Evolutionary conservation across 257 asterid species (phyloP), one percentile per base, ranked within the genome.

Genomic region (Jacaranda copaia): DNA sequence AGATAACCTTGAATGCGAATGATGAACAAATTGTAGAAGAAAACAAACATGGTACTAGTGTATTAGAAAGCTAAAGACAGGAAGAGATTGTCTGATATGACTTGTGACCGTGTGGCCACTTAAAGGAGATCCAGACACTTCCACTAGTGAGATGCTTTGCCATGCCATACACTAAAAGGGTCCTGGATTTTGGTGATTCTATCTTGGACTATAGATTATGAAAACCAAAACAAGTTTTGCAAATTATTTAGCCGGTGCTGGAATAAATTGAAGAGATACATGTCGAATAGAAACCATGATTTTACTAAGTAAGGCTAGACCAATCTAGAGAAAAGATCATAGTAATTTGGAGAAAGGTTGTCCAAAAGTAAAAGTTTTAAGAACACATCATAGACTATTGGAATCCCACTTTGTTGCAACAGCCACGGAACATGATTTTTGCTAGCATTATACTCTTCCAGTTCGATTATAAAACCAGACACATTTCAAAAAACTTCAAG

Each of bases 71-170:
- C 13, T 4, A 32, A 57, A 57, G 68, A 40, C 68, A 19, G 7
- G 16, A 56, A 8, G 40, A 45, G 56, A 43, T 35, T 36, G 64
- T 6, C 15, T 51, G 63, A 36, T 25, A 53, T 70, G 75, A 45
- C 58, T 67, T 18, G 74, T 39, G 9, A 15, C 76, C 56, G 39
- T 61, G 48, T 39, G 36, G 48, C 63, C 40, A 72, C 63, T 43
- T 10, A 10, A 10, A 56, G 20, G 15, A 46, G 66, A 20, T n/a
- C 35, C 42, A 11, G 13, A 9, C 18, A 18, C 56, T 51, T 51
- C 56, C 56, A 51, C 56, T 51, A 51, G 56, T 51, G 16, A 51
- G 56, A 51, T 4, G 15, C 14, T 59, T 59, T 59, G 14, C 36
- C 46, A 36, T 3, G 35, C 68, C 48, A 35, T n/a, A 25, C 39